Evolutionary conservation across 2,329 filamentous ascomycete species (phyloP).

Genomic region (Microthyrium microscopicum): DNA sequence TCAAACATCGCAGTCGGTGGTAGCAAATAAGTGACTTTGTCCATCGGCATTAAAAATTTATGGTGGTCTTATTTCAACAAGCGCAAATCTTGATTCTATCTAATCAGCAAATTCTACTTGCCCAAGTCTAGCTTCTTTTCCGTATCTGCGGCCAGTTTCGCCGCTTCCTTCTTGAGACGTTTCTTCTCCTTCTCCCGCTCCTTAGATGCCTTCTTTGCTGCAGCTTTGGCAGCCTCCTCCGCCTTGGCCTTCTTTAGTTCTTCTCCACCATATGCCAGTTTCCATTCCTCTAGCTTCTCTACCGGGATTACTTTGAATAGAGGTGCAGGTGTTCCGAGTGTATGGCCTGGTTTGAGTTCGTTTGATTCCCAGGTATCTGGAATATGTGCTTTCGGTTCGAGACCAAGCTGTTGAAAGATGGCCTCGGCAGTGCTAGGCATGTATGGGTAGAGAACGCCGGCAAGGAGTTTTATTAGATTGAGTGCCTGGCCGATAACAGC

Average conservation of each 20-base stretch:
- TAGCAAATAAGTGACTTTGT: too few relatives aligned
- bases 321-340: conserved; percentile 63
- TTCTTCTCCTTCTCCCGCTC: conserved; percentile 38
- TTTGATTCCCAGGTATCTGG: conserved; percentile 29
- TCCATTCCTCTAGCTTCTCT: conserved; percentile 72
- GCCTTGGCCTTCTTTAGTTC: conserved; percentile 52
- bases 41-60: too few relatives aligned
- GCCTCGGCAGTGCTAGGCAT: conserved; percentile 62
- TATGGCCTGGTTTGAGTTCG: conserved; percentile 46
- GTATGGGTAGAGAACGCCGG: conserved; percentile 64
- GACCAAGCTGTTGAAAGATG: conserved; percentile 63
- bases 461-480: conserved; percentile 69
- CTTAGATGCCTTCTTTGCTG: conserved; percentile 33
- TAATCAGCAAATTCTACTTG: too few relatives aligned
- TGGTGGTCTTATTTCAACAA: too few relatives aligned
- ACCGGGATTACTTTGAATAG: conserved; percentile 72
- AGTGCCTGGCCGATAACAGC: conserved; percentile 60
- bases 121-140: conserved; percentile 1
- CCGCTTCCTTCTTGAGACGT: conserved; percentile 28
- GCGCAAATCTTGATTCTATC: too few relatives aligned
- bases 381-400: conserved; percentile 39
- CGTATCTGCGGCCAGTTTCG: conserved; percentile 36
- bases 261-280: conserved; percentile 52
- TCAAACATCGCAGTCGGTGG: too few relatives aligned
- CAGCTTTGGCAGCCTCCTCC: conserved; percentile 43